phyloP scores from a whole-genome alignment of 805 yeast species.

The Priceomyces haplophilus region DNA sequence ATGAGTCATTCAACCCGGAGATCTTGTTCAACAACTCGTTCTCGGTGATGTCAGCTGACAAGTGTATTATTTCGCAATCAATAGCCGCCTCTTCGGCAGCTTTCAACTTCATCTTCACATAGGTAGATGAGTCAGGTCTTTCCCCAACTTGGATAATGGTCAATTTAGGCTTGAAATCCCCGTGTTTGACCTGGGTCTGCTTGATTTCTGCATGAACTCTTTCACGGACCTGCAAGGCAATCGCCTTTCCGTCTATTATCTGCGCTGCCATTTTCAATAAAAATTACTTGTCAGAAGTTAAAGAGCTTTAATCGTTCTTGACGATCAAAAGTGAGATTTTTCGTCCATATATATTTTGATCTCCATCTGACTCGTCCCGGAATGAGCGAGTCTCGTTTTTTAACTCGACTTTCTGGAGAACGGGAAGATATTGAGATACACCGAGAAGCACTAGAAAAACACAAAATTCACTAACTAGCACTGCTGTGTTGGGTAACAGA shows the following conservation, averaged over 20 bases:
- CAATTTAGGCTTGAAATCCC: conserved; percentile 61
- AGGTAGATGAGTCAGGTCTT: conserved; percentile 77
- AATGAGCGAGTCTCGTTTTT: neutral
- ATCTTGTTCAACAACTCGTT: conserved; percentile 53
- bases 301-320: neutral
- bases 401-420: neutral
- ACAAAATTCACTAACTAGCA: too few species aligned
- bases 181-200: conserved; percentile 40
- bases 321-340: neutral
- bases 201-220: conserved; percentile 39
- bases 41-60: conserved; percentile 57
- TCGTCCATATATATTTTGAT: neutral
- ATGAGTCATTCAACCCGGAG: conserved; percentile 54
- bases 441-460: too few species aligned
- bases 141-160: conserved; percentile 74
- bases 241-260: conserved; percentile 44
- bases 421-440: too few species aligned
- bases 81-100: conserved; percentile 73
- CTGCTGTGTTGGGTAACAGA: too few species aligned
- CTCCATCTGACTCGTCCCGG: conserved; percentile 1
- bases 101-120: conserved; percentile 75
- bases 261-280: conserved; percentile 26
- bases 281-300: neutral
- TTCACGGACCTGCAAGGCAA: conserved; percentile 39
- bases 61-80: conserved; percentile 54